Percentiles rank a stretch among this genome's conserved stretches.
These are phyloP conservation scores for Sugiyamaella boreocaroliniensis DNA, from an alignment of 805 yeast genomes.

Conservation along the genomic window DNA sequence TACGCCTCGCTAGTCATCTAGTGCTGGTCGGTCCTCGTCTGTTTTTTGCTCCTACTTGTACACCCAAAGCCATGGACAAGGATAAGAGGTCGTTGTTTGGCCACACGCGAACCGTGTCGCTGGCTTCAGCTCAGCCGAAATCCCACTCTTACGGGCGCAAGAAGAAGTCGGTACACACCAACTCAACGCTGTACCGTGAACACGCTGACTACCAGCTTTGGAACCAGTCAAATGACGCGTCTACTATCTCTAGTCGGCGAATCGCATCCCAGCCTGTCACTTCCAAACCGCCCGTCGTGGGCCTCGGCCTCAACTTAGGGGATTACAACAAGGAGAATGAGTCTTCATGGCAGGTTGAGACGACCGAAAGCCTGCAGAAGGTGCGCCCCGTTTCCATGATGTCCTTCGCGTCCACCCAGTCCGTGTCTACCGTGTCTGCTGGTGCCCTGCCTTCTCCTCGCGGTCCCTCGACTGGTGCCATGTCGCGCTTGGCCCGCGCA, in stretches of 20 bases:
- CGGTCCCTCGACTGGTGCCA: background rate
- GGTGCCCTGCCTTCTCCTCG: slow-evolving; percentile 4
- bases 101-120: slow-evolving; percentile 8
- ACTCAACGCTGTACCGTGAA: slow-evolving; percentile 11
- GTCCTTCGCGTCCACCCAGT: background rate
- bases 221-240: slow-evolving; percentile 6
- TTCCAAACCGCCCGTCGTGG: slow-evolving; percentile 4
- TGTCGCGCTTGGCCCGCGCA: slow-evolving; percentile 10
- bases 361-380: slow-evolving; percentile 15
- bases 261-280: background rate
- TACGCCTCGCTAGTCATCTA: background rate
- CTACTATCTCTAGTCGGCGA: background rate
- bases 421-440: background rate
- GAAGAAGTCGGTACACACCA: slow-evolving; percentile 4
- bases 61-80: background rate
- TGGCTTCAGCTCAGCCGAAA: background rate
- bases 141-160: slow-evolving; percentile 9
- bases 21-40: background rate
- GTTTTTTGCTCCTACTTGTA: background rate
- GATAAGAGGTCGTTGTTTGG: slow-evolving; percentile 4
- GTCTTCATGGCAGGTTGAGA: slow-evolving; percentile 15
- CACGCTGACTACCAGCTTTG: slow-evolving; percentile 18
- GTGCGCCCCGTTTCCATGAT: slow-evolving; percentile 12
- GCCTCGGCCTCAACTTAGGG: slow-evolving; percentile 11
- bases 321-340: slow-evolving; percentile 9